Evolutionary conservation across 2,329 filamentous ascomycete genomes (phyloP).

Genomic region (Diplodia corticola): DNA sequence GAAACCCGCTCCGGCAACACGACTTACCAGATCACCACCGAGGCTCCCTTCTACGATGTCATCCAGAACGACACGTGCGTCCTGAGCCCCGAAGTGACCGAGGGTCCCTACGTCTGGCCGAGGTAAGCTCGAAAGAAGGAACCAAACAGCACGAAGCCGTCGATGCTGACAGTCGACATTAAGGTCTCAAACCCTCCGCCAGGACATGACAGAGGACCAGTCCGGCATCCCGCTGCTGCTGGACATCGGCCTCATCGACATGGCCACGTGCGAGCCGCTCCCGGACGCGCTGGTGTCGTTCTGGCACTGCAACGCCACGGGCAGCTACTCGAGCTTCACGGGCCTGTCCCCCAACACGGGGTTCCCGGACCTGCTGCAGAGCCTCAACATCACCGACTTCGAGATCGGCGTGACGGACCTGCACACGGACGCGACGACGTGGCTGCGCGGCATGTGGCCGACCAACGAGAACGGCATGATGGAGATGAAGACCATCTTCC

Average conservation of each 20-base stretch:
- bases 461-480: slow-evolving; percentile 31
- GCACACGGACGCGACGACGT: slow-evolving; percentile 35
- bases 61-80: slow-evolving; percentile 29
- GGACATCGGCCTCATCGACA: slow-evolving; percentile 45
- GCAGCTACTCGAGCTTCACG: slow-evolving; percentile 34
- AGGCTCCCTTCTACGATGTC: slow-evolving; percentile 23
- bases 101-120: slow-evolving; percentile 32
- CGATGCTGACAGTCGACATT: not conserved
- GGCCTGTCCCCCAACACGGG: slow-evolving; percentile 26
- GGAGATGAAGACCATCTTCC: slow-evolving; percentile 32
- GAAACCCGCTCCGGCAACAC: slow-evolving; percentile 7
- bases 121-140: not conserved
- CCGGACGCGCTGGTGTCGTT: slow-evolving; percentile 39
- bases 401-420: slow-evolving; percentile 25
- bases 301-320: slow-evolving; percentile 35
- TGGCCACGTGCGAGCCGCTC: slow-evolving; percentile 45
- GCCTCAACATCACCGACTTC: slow-evolving; percentile 32
- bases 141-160: too few relatives aligned
- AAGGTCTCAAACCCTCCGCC: slow-evolving; percentile 29
- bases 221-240: slow-evolving; percentile 41
- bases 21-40: slow-evolving; percentile 23
- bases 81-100: slow-evolving; percentile 31
- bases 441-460: slow-evolving; percentile 34
- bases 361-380: slow-evolving; percentile 29
- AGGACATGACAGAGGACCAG: slow-evolving; percentile 41